Base-by-base conservation (phyloP, 805 yeast species). In the Metschnikowia koreensis region DNA sequence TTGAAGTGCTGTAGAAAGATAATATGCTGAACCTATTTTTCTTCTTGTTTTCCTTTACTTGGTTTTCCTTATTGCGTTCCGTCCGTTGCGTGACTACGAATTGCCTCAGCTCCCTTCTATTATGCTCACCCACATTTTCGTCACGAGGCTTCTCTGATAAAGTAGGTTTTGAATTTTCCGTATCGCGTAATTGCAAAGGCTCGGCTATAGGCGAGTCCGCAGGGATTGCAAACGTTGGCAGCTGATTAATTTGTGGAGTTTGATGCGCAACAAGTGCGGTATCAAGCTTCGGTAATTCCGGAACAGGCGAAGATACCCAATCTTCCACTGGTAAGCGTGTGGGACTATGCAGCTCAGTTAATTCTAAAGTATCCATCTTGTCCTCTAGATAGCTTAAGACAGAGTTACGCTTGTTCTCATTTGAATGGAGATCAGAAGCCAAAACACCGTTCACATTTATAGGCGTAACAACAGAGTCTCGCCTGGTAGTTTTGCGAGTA, bases 391-490 rank as follows among this genome's bases (percentile, higher is more conserved):
- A 75, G 56, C 71, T 67, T 53, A 75, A 64, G 3, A 71, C 77
- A 1, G 75, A 68, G 53, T 70, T 71, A 29, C 75, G 60, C 59
- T 72, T 71, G 51, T 64, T 64, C 34, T 68, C 70, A 38, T 65
- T 66, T n/a, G 57, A 54, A 36, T 53, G 55, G 39, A 59, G 39
- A 38, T 61, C 70, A 38, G 57, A 62, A 6, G 66, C 58, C 43
- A 74, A 67, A 36, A 73, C 77, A 48, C 79, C 79, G 56, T 70
- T 74, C 47, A 73, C 79, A 61, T 74, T 69, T 3, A 74, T 65
- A 28, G 72, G 75, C 8, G 79, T 74, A 15, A 75, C 77, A 12
- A 69, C 73, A 1, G 77, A 72, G 53, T 71, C 57, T 7, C 62
- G 49, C 8, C 61, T 46, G 31, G 44, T 47, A 12, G 53, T 37